Conservation (phyloP, 305 asterid species). For the Fraxinus floribunda region DNA sequence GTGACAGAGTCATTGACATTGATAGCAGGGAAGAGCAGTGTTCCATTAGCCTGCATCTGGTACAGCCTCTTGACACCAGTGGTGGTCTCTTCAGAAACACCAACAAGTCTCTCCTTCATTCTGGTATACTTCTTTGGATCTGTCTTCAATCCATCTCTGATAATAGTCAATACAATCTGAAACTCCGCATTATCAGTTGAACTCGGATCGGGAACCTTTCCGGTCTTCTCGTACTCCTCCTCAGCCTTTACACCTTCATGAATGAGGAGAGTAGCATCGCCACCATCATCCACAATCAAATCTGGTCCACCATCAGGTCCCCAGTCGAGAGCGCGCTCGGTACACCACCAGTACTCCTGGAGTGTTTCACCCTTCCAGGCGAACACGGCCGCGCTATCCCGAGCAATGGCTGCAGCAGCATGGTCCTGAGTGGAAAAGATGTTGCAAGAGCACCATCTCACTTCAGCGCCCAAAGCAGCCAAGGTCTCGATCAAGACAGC, state of each 20-base stretch:
- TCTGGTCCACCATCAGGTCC: slow-evolving; percentile 61
- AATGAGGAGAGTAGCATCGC: slow-evolving; percentile 53
- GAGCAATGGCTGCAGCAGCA: slow-evolving; percentile 37
- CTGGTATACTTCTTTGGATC: slow-evolving; percentile 48
- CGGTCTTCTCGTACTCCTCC: slow-evolving; percentile 46
- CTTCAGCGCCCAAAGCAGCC: slow-evolving; percentile 37
- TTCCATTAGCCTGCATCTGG: slow-evolving; percentile 58
- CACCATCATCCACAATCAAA: slow-evolving; percentile 57
- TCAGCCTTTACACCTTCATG: slow-evolving; percentile 66
- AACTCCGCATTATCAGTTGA: slow-evolving; percentile 58
- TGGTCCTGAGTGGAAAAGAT: slow-evolving; percentile 42
- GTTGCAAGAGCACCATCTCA: slow-evolving; percentile 42
- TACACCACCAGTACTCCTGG: slow-evolving; percentile 73
- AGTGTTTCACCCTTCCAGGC: slow-evolving; percentile 46
- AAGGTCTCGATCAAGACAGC: slow-evolving; percentile 38
- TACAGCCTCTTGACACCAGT: slow-evolving; percentile 63
- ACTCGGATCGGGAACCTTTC: slow-evolving; percentile 48
- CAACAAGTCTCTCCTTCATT: slow-evolving; percentile 62
- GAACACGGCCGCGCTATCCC: slow-evolving; percentile 38
- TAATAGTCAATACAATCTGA: slow-evolving; percentile 50
- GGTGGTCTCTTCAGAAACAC: slow-evolving; percentile 70
- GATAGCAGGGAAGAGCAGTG: slow-evolving; percentile 60
- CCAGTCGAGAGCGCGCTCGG: slow-evolving; percentile 60
- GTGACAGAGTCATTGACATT: slow-evolving; percentile 64
- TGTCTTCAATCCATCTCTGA: slow-evolving; percentile 42